Conservation (phyloP, 768 basidiomycete genomes). For the Butyriboletus loyo region DNA sequence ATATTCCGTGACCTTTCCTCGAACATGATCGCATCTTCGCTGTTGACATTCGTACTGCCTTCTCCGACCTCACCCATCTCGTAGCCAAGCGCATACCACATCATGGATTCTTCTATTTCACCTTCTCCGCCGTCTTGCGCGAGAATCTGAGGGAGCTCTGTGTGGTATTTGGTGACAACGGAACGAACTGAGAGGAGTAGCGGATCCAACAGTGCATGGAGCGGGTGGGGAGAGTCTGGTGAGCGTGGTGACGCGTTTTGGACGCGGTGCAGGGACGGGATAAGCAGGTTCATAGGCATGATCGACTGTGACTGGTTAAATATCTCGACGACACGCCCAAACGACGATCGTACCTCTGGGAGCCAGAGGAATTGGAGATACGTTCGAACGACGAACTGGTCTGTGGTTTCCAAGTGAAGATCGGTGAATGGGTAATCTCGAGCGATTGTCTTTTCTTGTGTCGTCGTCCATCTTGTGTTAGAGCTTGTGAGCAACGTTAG, state of each 20-base stretch:
- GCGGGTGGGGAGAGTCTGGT: slow-evolving; percentile 42
- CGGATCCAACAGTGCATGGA: slow-evolving; percentile 59
- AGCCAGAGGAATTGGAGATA: slow-evolving; percentile 80
- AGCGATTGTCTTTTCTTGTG: slow-evolving; percentile 57
- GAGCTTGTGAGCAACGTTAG: background rate
- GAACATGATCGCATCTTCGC: slow-evolving; percentile 28
- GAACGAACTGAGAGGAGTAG: slow-evolving; percentile 58
- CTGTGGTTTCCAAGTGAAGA: slow-evolving; percentile 43
- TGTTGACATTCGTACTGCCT: slow-evolving; percentile 19
- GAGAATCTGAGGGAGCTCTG: slow-evolving; percentile 60
- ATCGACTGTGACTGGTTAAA: slow-evolving; percentile 50
- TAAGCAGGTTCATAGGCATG: slow-evolving; percentile 59
- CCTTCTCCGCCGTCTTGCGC: slow-evolving; percentile 56
- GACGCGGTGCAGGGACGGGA: slow-evolving; percentile 56
- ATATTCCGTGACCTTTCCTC: slow-evolving; percentile 51
- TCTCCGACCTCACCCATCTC: slow-evolving; percentile 42
- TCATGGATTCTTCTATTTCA: slow-evolving; percentile 66
- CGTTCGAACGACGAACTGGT: slow-evolving; percentile 56
- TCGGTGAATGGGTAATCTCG: slow-evolving; percentile 55
- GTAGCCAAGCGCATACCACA: slow-evolving; percentile 70
- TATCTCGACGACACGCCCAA: background rate
- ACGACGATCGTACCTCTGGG: slow-evolving; percentile 52
- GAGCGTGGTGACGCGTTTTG: slow-evolving; percentile 30
- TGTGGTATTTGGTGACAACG: slow-evolving; percentile 58
- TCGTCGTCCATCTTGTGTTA: slow-evolving; percentile 22